Conservation (phyloP, 805 yeast species). For the Candida ponderosae region DNA sequence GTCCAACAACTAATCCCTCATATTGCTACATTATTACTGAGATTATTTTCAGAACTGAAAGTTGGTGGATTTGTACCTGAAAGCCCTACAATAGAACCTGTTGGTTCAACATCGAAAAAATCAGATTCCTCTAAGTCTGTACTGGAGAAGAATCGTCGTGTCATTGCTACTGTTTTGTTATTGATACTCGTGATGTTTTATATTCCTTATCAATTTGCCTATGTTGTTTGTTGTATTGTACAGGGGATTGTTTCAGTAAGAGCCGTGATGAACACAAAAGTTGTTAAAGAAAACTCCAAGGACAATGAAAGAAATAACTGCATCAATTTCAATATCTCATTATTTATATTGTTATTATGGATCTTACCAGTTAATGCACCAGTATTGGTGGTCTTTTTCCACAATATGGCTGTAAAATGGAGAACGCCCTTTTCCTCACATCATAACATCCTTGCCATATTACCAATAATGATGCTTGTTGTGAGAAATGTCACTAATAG, state of each 20-base stretch:
- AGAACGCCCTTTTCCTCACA: slow-evolving; percentile 80
- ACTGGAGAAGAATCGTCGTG: slow-evolving; percentile 21
- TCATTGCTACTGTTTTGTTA: slow-evolving; percentile 28
- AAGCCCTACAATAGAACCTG: too few relatives aligned
- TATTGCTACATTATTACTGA: slow-evolving; percentile 7
- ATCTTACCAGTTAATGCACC: slow-evolving; percentile 75
- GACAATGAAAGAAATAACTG: slow-evolving; percentile 21
- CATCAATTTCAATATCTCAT: slow-evolving; percentile 53
- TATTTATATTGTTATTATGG: slow-evolving; percentile 67
- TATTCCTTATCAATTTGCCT: slow-evolving; percentile 79
- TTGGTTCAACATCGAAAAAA: too few relatives aligned
- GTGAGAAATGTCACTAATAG: slow-evolving; percentile 45
- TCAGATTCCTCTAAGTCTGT: too few relatives aligned
- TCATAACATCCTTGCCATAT: slow-evolving; percentile 71
- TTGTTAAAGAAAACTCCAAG: slow-evolving; percentile 11
- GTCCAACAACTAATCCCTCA: slow-evolving; percentile 6
- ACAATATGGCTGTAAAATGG: slow-evolving; percentile 72
- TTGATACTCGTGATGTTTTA: slow-evolving; percentile 46
- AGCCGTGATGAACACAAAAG: slow-evolving; percentile 7
- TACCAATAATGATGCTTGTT: slow-evolving; percentile 60
- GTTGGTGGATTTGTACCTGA: background rate
- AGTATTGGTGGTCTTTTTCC: slow-evolving; percentile 71
- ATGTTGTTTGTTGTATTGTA: slow-evolving; percentile 46
- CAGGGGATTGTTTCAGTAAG: slow-evolving; percentile 50
- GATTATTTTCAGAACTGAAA: slow-evolving; percentile 11